A percentile compares a stretch with the other conserved stretches of the same genome.
Evolutionary conservation across 2,329 filamentous ascomycete genomes (phyloP).

Genomic region (Scedosporium minutisporum): DNA sequence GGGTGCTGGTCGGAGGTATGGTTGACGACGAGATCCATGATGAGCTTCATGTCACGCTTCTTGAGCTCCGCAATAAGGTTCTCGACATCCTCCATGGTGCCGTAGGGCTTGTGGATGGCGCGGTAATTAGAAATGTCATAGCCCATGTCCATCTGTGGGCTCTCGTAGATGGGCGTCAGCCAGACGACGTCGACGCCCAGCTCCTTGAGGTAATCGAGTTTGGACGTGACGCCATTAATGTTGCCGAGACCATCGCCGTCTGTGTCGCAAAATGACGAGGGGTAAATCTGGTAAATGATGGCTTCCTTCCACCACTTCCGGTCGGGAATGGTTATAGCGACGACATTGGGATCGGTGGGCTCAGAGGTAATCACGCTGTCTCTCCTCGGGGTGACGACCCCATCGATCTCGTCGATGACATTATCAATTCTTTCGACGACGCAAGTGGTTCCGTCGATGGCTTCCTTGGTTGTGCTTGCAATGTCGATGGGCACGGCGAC

Average conservation of each 20-base stretch:
- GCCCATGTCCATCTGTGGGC: slow-evolving; percentile 57
- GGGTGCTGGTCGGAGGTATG: slow-evolving; percentile 46
- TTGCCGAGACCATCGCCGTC: slow-evolving; percentile 47
- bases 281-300: slow-evolving; percentile 52
- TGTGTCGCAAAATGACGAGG: slow-evolving; percentile 50
- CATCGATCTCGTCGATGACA: background rate
- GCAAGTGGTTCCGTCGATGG: too few species aligned
- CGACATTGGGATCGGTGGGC: background rate
- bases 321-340: background rate
- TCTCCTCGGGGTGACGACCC: background rate
- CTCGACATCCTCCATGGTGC: slow-evolving; percentile 60
- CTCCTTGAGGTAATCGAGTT: slow-evolving; percentile 43
- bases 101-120: slow-evolving; percentile 57
- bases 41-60: slow-evolving; percentile 54
- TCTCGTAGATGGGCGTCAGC: slow-evolving; percentile 37
- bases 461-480: too few species aligned
- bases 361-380: background rate
- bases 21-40: slow-evolving; percentile 67
- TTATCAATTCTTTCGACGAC: too few species aligned
- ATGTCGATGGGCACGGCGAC: too few species aligned
- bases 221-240: slow-evolving; percentile 46
- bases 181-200: slow-evolving; percentile 51
- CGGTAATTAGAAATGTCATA: slow-evolving; percentile 65
- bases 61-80: slow-evolving; percentile 51
- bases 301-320: slow-evolving; percentile 50